Evolutionary conservation across 2,329 filamentous ascomycete genomes (phyloP).

Genomic region (Leptographium galeiforme): DNA sequence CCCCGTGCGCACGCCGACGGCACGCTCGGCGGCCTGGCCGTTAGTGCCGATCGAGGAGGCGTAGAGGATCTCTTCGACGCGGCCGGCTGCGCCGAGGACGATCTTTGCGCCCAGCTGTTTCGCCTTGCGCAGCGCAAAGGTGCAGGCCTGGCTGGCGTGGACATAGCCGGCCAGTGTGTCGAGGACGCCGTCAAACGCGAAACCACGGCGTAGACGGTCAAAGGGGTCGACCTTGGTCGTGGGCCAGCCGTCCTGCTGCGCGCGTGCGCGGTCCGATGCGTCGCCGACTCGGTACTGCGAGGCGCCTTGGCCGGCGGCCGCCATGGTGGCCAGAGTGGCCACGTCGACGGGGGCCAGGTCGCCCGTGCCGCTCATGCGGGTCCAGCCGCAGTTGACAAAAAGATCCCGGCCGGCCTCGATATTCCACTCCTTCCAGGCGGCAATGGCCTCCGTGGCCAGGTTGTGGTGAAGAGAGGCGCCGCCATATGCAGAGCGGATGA

Average conservation of each 20-base stretch:
- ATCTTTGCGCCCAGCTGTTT: background rate
- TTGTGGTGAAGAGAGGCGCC: background rate
- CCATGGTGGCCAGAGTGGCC: background rate
- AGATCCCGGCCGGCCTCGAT: background rate
- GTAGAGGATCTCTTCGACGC: background rate
- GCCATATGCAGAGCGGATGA: slow-evolving; percentile 1
- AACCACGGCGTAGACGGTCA: background rate
- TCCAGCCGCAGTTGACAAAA: slow-evolving; percentile 2
- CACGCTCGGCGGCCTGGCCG: background rate
- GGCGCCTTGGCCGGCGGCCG: background rate
- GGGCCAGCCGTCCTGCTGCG: background rate
- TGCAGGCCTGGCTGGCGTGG: background rate
- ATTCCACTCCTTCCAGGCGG: slow-evolving; percentile 1
- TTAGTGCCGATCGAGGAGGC: background rate
- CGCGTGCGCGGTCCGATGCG: background rate
- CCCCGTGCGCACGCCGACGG: background rate
- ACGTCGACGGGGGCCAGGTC: background rate
- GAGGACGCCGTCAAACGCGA: slow-evolving; percentile 1
- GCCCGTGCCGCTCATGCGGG: background rate
- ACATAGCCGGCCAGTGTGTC: slow-evolving; percentile 1
- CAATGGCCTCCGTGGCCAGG: slow-evolving; percentile 1
- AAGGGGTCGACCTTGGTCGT: background rate
- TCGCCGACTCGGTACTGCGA: slow-evolving; percentile 1
- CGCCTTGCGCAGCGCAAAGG: background rate
- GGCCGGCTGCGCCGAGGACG: background rate